phyloP scores from a whole-genome alignment of 352 stramenopile genomes.

The Globisporangium apiculatum region DNA sequence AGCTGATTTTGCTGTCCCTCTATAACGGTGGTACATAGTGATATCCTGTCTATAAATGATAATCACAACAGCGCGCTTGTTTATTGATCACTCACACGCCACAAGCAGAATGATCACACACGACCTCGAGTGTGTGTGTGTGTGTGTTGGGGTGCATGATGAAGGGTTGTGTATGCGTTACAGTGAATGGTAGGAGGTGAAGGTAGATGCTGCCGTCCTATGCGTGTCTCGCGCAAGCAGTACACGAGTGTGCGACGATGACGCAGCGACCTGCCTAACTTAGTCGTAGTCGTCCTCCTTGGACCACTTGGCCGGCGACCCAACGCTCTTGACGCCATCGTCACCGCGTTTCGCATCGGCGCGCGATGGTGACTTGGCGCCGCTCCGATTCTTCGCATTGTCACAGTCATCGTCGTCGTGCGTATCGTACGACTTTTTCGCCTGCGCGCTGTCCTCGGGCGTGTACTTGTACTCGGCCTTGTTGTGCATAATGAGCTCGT shows the following conservation, averaged over 20 bases:
- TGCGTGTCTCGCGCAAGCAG: not conserved
- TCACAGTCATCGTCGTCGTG: slow-evolving; percentile 78
- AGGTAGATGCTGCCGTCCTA: not conserved
- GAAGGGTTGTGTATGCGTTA: not conserved
- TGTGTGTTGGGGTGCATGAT: not conserved
- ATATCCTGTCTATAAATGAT: too few species aligned
- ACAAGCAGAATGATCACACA: too few species aligned
- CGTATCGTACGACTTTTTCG: slow-evolving; percentile 89
- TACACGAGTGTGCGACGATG: not conserved
- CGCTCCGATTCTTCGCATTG: slow-evolving; percentile 30
- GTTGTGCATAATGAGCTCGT: slow-evolving; percentile 96
- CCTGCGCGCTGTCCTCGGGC: slow-evolving; percentile 82
- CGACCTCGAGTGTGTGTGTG: too few species aligned
- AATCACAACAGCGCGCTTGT: too few species aligned
- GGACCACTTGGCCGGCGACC: slow-evolving; percentile 70
- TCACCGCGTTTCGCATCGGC: slow-evolving; percentile 55
- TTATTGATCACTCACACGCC: too few species aligned
- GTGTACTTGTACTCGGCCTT: slow-evolving; percentile 94
- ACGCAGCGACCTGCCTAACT: slow-evolving; percentile 9
- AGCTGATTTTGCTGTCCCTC: too few species aligned
- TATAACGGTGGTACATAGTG: too few species aligned
- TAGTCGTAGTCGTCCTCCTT: slow-evolving; percentile 90
- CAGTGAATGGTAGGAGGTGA: not conserved
- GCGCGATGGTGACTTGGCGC: slow-evolving; percentile 29
- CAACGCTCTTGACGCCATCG: slow-evolving; percentile 23